phyloP scores from a whole-genome alignment of 1,139 yeast genomes.

The Yamadazyma kanchanaburiensis region DNA sequence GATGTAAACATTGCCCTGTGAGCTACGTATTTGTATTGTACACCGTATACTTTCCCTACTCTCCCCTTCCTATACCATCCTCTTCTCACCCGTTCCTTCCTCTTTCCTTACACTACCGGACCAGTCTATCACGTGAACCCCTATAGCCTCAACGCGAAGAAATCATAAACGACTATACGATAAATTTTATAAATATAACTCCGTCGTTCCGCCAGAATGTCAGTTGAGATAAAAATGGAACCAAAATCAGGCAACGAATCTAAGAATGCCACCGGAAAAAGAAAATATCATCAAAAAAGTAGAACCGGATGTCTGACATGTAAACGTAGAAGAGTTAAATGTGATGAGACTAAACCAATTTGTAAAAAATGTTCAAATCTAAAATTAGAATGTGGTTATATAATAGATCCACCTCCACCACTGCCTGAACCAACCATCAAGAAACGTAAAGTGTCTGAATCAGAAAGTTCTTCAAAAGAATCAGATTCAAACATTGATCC shows the following conservation, averaged over 20 bases:
- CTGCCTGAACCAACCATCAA: neutral
- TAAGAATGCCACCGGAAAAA: constrained; percentile 38
- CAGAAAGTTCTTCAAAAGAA: neutral
- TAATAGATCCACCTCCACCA: constrained; percentile 9
- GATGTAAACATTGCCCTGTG: too few species aligned
- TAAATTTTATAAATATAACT: too few species aligned
- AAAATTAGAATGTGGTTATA: constrained; percentile 71
- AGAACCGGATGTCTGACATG: constrained; percentile 88
- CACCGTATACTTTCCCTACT: too few species aligned
- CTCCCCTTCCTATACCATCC: too few species aligned
- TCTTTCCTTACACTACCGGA: constrained; percentile 1
- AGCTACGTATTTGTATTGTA: too few species aligned
- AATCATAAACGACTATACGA: constrained; percentile 2
- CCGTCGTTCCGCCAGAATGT: too few species aligned
- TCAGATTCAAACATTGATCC: neutral
- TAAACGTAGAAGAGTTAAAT: constrained; percentile 82
- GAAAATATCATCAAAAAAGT: constrained; percentile 83
- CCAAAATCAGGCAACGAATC: constrained; percentile 3
- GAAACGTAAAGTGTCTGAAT: neutral
- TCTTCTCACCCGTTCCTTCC: too few species aligned
- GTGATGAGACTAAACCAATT: constrained; percentile 81
- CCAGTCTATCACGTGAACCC: constrained; percentile 1
- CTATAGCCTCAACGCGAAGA: neutral
- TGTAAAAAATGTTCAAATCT: constrained; percentile 78
- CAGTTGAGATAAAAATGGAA: too few species aligned